A percentile compares a stretch with the other conserved stretches of the same genome.
Evolutionary conservation across 352 stramenopile species (phyloP).

Genomic region (Globisporangium splendens): DNA sequence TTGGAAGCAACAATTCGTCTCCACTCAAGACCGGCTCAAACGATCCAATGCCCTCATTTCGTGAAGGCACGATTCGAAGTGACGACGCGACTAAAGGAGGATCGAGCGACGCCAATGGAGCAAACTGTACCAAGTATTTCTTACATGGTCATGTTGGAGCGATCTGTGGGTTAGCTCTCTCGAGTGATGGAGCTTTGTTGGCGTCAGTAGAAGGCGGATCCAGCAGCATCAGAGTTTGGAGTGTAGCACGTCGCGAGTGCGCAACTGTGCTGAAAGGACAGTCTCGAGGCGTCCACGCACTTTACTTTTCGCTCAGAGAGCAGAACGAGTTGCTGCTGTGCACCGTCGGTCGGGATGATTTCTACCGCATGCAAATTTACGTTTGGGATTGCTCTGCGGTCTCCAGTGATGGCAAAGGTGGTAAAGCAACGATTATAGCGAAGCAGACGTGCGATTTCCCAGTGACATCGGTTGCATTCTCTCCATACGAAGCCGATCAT

Average conservation of each 20-base stretch:
- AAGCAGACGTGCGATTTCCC: constrained; percentile 87
- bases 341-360: constrained; percentile 56
- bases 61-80: background rate
- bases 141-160: constrained; percentile 32
- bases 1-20: constrained; percentile 9
- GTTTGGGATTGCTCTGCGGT: constrained; percentile 60
- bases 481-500: constrained; percentile 73
- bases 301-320: constrained; percentile 42
- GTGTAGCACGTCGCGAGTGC: constrained; percentile 38
- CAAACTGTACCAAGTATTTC: constrained; percentile 22
- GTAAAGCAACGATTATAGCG: constrained; percentile 37
- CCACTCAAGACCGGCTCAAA: background rate
- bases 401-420: background rate
- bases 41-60: background rate
- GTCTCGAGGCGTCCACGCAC: constrained; percentile 33
- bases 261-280: constrained; percentile 46
- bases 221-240: constrained; percentile 50
- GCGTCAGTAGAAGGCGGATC: constrained; percentile 33
- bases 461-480: constrained; percentile 72
- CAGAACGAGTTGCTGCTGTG: constrained; percentile 37
- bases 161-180: constrained; percentile 40
- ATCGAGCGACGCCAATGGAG: background rate
- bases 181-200: constrained; percentile 34
- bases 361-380: constrained; percentile 66
- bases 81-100: constrained; percentile 3